Base-by-base conservation (phyloP, 139 green algal species). In the Chlorella sp. region DNA sequence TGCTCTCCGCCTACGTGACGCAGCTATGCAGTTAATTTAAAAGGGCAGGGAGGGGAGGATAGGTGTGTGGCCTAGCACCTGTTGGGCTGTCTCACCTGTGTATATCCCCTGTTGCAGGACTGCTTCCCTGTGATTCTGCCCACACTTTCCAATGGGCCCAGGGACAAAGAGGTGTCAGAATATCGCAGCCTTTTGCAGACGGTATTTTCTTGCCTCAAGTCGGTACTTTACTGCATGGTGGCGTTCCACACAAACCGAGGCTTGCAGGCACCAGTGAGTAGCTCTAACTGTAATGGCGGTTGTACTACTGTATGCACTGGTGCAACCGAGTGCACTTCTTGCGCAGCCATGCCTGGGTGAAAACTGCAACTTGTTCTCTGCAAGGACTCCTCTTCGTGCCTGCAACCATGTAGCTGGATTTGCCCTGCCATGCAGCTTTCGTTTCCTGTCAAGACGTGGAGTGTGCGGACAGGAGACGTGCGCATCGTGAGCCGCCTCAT, bases 161-260 rank as follows among this genome's bases (percentile, higher is more conserved):
- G 90, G 36, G 94, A 94, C 48, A 97, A 96, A 87, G 96, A 98
- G 89, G 88, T 96, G 34, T 90, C 88, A 9, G 95, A 97, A 89
- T 96, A 89, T 86, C 95, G 94, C 73, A 83, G 90, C 18, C 86
- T 94, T 14, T 71, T 94, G 57, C 94, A 96, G 57, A 93, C 89
- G 14, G 81, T 95, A 22, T 73, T 96, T 1, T 91, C 90, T 22
- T 91, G 87, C 83, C 89, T 96, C 7, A 93, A 93, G 40, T 90
- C 53, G 1, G 88, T 93, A 34, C 42, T 91, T 1, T 93, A 88
- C 83, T 88, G 76, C 22, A 90, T 86, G n/a, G 83, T 91, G 34
- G 88, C 87, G 66, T 92, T 94, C 32, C 91, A 94, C 85, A 94
- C 90, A 86, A 89, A 86, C 64, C 81, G 87, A 69, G 90, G 88